phyloP scores from a whole-genome alignment of 192 early-diverging fungal species.

The Rhizophagus prolifer region DNA sequence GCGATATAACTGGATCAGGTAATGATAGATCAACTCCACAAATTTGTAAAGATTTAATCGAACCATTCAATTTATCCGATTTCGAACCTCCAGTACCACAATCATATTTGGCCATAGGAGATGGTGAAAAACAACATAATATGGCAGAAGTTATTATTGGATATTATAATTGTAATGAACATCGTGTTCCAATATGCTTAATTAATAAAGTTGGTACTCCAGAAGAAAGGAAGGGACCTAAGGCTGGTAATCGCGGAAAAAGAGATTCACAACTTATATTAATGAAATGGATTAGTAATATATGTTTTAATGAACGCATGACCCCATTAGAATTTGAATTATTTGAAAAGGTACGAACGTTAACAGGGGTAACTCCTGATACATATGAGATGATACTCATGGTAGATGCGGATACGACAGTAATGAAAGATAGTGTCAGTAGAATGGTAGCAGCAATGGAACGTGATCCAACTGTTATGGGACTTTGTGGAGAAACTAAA shows the following conservation, averaged over 20 bases:
- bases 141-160: slow-evolving; percentile 82
- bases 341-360: slow-evolving; percentile 76
- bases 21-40: slow-evolving; percentile 75
- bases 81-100: slow-evolving; percentile 73
- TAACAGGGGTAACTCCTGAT: slow-evolving; percentile 88
- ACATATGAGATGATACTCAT: slow-evolving; percentile 74
- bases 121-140: slow-evolving; percentile 80
- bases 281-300: slow-evolving; percentile 89
- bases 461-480: slow-evolving; percentile 91
- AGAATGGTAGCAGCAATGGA: slow-evolving; percentile 91
- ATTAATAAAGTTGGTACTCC: slow-evolving; percentile 76
- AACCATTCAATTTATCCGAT: slow-evolving; percentile 50
- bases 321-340: slow-evolving; percentile 88
- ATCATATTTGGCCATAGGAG: slow-evolving; percentile 76
- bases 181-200: slow-evolving; percentile 62
- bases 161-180: slow-evolving; percentile 63
- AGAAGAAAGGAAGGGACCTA: slow-evolving; percentile 60
- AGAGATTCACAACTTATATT: slow-evolving; percentile 96
- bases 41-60: slow-evolving; percentile 78
- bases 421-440: slow-evolving; percentile 72
- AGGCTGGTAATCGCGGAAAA: slow-evolving; percentile 92
- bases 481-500: slow-evolving; percentile 95
- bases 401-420: slow-evolving; percentile 93
- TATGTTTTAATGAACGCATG: slow-evolving; percentile 84
- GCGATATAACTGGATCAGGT: slow-evolving; percentile 82